Evolutionary conservation across 179 eudicot genomes (phyloP), one percentile per base, ranked within the genome.

Genomic region (Vitellaria paradoxa): DNA sequence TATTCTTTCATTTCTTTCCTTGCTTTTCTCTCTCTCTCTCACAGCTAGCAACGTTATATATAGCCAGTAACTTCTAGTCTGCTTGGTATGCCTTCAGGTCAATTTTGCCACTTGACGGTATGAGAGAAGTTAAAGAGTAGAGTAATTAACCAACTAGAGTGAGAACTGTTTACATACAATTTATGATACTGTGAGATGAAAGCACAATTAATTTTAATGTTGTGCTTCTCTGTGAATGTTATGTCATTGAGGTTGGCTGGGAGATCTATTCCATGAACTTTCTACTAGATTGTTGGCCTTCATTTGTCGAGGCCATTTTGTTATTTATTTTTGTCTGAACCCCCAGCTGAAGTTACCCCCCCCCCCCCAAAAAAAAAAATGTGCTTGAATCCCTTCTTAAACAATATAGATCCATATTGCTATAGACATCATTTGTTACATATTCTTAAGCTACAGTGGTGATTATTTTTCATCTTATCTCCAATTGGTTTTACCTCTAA

Each of bases 31-130:
- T 50, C 55, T 50, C 5, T 57, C 57, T 20, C 63, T 67, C 9
- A 17, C 64, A 1, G 11, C 5, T 2, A 50, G 55, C 76, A 57
- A 56, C 21, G 42, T 50, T 70, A 49, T 2, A 24, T 46, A 47
- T 57, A 17, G 37, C 12, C 67, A 7, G 55, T 8, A 50, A 49
- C 52, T 50, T 50, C 12, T 50, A 50, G 55, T 50, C 55, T 60
- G 66, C 75, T 73, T 73, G 76, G 37, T n/a, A 40, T 73, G 37
- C 55, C 37, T 42, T 7, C 12, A 12, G 37, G 42, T 23, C 13
- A 7, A 14, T 73, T 8, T 21, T 18, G 6, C 21, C 21, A 17
- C 21, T 57, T 3, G 62, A 57, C 62, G 6, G 20, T 18, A 18
- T 17, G 20, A 57, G 62, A 57, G 62, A 57, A 6, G 21, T 57